Percentiles rank a stretch among this genome's conserved stretches.
Conservation (phyloP, 2,329 filamentous ascomycete species). For the Phoma sp. region DNA sequence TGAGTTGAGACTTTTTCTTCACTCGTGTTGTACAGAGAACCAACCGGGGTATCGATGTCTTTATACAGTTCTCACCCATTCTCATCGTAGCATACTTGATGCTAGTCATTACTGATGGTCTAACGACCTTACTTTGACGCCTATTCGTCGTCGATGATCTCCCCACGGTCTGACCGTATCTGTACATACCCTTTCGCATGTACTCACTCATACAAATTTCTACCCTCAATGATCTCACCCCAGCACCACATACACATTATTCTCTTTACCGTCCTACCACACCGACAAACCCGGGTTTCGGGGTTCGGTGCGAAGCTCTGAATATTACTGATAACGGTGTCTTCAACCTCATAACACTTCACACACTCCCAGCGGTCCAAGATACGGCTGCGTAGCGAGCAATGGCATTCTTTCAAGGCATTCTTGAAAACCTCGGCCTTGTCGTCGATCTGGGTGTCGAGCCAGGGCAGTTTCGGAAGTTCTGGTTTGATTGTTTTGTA, state of each 20-base stretch:
- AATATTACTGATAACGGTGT: not conserved
- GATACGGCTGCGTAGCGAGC: conserved; percentile 9
- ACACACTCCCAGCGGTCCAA: conserved; percentile 29
- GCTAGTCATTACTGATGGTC: not conserved
- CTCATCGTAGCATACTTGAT: not conserved
- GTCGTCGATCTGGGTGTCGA: not conserved
- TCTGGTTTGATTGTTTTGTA: not conserved
- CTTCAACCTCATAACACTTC: conserved; percentile 20
- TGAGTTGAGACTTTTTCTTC: not conserved
- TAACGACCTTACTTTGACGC: not conserved
- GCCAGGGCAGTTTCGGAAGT: conserved; percentile 5
- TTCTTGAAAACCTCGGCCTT: too few species aligned
- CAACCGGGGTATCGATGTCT: not conserved
- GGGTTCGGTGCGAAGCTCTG: not conserved
- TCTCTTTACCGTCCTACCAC: not conserved
- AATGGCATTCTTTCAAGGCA: conserved; percentile 3
- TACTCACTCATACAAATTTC: not conserved
- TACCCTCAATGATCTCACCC: conserved; percentile 6
- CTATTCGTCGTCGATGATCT: not conserved
- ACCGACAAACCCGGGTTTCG: not conserved
- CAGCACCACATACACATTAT: conserved; percentile 19
- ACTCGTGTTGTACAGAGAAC: not conserved
- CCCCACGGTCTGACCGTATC: not conserved
- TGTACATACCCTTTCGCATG: not conserved
- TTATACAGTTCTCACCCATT: not conserved